Evolutionary conservation across 1,284 basidiomycete genomes (phyloP), one percentile per base, ranked within the genome.

Genomic region (Ustilago xerochloae): DNA sequence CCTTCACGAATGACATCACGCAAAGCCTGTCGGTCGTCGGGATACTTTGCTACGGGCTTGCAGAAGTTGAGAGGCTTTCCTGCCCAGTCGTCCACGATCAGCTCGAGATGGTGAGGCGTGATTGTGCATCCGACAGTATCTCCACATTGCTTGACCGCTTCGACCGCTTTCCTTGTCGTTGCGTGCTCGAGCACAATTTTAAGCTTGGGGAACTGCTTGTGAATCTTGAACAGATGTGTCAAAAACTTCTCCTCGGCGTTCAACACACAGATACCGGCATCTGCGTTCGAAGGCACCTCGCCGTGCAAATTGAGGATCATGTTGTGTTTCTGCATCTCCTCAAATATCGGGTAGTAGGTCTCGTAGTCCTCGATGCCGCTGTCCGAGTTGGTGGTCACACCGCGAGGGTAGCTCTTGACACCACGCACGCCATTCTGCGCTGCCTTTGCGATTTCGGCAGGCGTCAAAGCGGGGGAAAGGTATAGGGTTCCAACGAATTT

Each of bases 181-280:
- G 97, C 97, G 82, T 99, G 97, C 85, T 99, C 97, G 38, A 99
- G 90, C 4, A 99, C 96, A 80, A 99, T 99, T 59, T 94, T 91
- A 56, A 99, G 89, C 39, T 87, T 88, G n/a, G 97, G 97, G 86
- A 99, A 99, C 26, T 89, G 88, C 55, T 87, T 85, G 79, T 98
- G 94, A 46, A 99, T 88, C 79, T 91, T 90, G 80, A 88, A 88
- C 15, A 99, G 88, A 85, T 99, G 95, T 3, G 92, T 90, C 30
- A 99, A 88, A 86, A 99, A 99, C 45, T 88, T 89, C 41, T 91
- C 89, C 84, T 99, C 97, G 15, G 97, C 96, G 80, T 99, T 99
- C 69, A 99, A 88, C 39, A 99, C 89, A 81, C 94, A 95, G 50
- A 91, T 92, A 83, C 97, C 93, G 55, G 90, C 89, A 29, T 88